Conservation (phyloP, 495 filamentous ascomycete genomes). For the Parmelia sp. region DNA sequence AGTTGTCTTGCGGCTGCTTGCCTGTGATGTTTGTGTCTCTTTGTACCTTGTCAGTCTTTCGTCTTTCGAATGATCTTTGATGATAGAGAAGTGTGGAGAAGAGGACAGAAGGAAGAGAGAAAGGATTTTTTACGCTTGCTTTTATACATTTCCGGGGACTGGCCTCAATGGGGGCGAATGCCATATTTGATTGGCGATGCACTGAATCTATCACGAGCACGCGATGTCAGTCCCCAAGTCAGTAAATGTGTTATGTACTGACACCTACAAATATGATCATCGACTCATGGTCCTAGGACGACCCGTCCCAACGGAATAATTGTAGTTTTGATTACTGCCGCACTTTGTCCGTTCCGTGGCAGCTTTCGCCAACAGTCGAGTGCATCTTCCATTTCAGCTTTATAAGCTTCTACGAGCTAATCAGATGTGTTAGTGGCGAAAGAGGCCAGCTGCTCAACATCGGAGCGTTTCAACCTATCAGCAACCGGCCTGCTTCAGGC, state of each 20-base stretch:
- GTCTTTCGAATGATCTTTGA: neutral
- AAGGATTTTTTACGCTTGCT: neutral
- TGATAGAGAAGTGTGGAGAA: neutral
- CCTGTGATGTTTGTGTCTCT: neutral
- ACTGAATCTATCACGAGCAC: neutral
- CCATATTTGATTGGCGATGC: neutral
- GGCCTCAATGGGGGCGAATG: neutral
- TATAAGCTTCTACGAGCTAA: neutral
- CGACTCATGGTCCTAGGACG: neutral
- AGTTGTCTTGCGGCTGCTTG: neutral
- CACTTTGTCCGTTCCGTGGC: neutral
- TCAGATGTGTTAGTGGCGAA: neutral
- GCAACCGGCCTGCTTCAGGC: neutral
- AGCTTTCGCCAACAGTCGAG: neutral
- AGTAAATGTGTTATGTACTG: neutral
- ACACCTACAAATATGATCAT: neutral
- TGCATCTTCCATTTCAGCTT: neutral
- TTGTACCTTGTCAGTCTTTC: neutral
- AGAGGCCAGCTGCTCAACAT: neutral
- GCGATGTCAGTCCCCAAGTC: neutral
- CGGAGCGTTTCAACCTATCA: neutral
- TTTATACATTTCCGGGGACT: neutral
- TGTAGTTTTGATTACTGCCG: neutral
- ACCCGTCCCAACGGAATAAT: too few relatives aligned
- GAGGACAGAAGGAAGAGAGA: neutral